Conservation (phyloP, 2,329 filamentous ascomycete genomes). For the Verticillium zaregamsianum region DNA sequence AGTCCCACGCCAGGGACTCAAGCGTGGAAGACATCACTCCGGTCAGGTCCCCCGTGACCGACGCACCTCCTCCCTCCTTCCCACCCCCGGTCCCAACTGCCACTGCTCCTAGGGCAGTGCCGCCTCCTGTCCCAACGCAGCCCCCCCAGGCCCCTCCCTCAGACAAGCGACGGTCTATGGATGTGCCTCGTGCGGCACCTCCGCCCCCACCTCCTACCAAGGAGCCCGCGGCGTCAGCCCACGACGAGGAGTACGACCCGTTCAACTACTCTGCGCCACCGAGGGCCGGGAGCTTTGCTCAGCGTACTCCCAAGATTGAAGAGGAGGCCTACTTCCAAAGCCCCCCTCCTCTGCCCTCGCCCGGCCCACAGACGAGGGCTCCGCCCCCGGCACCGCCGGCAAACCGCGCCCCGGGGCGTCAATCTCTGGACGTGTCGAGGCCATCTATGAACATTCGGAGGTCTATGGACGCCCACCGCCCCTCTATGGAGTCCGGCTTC, state of each 20-base stretch:
- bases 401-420: conserved; percentile 35
- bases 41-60: conserved; percentile 49
- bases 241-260: conserved; percentile 68
- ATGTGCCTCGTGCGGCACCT: conserved; percentile 66
- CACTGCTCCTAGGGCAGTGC: conserved; percentile 53
- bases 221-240: conserved; percentile 32
- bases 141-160: conserved; percentile 55
- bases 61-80: conserved; percentile 38
- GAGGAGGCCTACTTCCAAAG: conserved; percentile 44
- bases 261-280: conserved; percentile 46
- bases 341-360: conserved; percentile 35
- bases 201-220: conserved; percentile 57
- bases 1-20: conserved; percentile 71
- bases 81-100: conserved; percentile 54
- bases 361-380: conserved; percentile 19
- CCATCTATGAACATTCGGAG: conserved; percentile 37
- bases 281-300: conserved; percentile 23
- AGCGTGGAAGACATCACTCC: conserved; percentile 68
- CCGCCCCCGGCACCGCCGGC: conserved; percentile 8
- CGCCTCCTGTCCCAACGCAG: conserved; percentile 39
- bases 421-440: conserved; percentile 63
- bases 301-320: conserved; percentile 35
- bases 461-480: conserved; percentile 73
- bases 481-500: conserved; percentile 73
- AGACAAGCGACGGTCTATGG: conserved; percentile 59